Evolutionary conservation across 805 yeast genomes (phyloP).

Genomic region (Teunomyces panamensis): DNA sequence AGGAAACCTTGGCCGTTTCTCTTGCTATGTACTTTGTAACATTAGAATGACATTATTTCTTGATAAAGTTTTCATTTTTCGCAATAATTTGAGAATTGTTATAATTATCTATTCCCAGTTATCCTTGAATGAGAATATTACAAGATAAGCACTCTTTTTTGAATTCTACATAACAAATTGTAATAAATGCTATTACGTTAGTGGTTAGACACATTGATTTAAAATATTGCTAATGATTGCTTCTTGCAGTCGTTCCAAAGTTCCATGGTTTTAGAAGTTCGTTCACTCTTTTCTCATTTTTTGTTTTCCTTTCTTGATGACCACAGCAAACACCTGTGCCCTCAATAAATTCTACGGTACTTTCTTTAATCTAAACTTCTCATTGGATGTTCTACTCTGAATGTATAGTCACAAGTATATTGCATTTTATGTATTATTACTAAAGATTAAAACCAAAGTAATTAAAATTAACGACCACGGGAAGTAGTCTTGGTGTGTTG

Average conservation of each 20-base stretch:
- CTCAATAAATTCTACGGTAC: background rate
- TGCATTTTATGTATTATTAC: slow-evolving; percentile 10
- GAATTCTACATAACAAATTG: too few relatives aligned
- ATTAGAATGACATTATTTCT: too few relatives aligned
- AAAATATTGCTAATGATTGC: too few relatives aligned
- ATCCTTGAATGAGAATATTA: background rate
- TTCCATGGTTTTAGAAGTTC: too few relatives aligned
- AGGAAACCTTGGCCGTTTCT: too few relatives aligned
- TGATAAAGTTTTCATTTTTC: background rate
- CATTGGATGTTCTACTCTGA: background rate
- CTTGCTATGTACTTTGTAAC: too few relatives aligned
- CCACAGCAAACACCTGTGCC: background rate
- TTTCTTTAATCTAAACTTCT: background rate
- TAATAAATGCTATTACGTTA: too few relatives aligned
- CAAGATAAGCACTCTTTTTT: too few relatives aligned
- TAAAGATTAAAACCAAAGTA: slow-evolving; percentile 9
- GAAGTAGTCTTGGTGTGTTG: slow-evolving; percentile 99
- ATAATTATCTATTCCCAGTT: background rate
- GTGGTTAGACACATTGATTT: too few relatives aligned
- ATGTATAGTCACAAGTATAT: slow-evolving; percentile 3
- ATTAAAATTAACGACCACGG: slow-evolving; percentile 61
- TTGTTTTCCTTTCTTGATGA: too few relatives aligned
- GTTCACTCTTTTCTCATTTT: too few relatives aligned
- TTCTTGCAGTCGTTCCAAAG: too few relatives aligned
- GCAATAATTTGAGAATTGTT: background rate